These are phyloP conservation scores for Curvularia verruculosa DNA, from an alignment of 2,329 filamentous ascomycete species.

Conservation along the genomic window DNA sequence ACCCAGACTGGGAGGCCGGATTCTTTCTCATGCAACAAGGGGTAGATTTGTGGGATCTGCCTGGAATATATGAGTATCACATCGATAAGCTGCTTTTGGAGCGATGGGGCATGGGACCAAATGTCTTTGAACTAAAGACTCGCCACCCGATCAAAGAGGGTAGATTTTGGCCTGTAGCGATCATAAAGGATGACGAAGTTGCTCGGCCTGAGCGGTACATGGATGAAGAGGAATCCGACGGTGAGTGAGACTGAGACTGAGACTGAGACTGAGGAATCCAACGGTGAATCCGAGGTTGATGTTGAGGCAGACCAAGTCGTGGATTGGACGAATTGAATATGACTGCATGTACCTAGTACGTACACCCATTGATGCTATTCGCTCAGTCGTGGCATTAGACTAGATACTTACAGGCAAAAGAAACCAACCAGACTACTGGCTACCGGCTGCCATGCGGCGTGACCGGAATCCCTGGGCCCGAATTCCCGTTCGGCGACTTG, in stretches of 20 bases:
- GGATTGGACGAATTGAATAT: too few relatives aligned
- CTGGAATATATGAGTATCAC: not conserved
- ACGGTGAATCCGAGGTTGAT: too few relatives aligned
- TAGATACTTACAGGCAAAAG: not conserved
- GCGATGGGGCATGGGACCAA: constrained; percentile 21
- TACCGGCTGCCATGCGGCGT: not conserved
- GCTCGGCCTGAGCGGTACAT: too few relatives aligned
- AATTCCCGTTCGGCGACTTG: constrained; percentile 16
- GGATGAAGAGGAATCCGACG: too few relatives aligned
- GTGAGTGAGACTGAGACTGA: too few relatives aligned
- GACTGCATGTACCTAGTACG: not conserved
- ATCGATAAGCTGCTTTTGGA: constrained; percentile 4
- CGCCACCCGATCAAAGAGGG: too few relatives aligned
- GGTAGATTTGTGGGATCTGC: not conserved
- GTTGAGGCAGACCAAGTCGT: too few relatives aligned
- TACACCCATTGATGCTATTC: too few relatives aligned
- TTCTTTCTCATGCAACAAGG: constrained; percentile 5
- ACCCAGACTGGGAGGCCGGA: not conserved
- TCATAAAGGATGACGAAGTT: not conserved
- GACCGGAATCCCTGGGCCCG: constrained; percentile 10
- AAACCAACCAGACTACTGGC: not conserved
- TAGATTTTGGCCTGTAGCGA: constrained; percentile 16
- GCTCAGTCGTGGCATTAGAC: too few relatives aligned
- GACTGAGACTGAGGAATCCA: too few relatives aligned
- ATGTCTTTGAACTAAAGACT: too few relatives aligned